Base-by-base conservation (phyloP, 2,329 filamentous ascomycete species). In the Nakataea oryzae region DNA sequence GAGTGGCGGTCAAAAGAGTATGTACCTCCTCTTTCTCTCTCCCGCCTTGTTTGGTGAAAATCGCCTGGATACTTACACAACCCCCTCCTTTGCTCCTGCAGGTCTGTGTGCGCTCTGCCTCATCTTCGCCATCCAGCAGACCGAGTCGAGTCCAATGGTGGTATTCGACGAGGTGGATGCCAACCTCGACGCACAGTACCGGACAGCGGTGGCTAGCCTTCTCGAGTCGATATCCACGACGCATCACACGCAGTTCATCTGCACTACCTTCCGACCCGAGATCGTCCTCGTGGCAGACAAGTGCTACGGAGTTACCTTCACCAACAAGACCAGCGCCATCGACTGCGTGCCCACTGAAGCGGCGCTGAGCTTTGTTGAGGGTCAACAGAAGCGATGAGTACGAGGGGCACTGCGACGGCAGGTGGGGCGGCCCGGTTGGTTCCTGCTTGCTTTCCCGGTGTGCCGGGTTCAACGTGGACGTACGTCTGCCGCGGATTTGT, bases 151-250 rank as follows among this genome's bases (percentile, higher is more conserved):
- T 57, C 95, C 95, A 1, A 97, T 99, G 81, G 97, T 99, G 73
- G 93, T 99, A 70, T 99, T 99, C 69, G 95, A 99, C 74, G 95
- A 99, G 76, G 96, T 99, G 66, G 95, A 99, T 72, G 95, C 95
- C 74, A 99, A 99, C 73, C 84, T 99, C 28, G 95, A 99, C 73
- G 93, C 95, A 1, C 95, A 99, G 75, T 99, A 99, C 78, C 89
- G 95, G 64, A 97, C 95, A 1, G 93, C 95, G 1, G 95, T 99
- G 13, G 95, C 95, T 3, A 84, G 90, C 62, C 90, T 97, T 78
- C 82, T 99, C 27, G 81, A 93, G 70, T 87, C 86, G 62, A 92
- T 91, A 65, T 91, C 87, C 17, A 78, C 82, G 64, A 84, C 86
- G 67, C 82, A 81, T 17, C 81, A 82, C 64, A 86, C 83, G 60